Evolutionary conservation across 352 stramenopile species (phyloP), one percentile per base, ranked within the genome.

Genomic region (Globisporangium perplexum): DNA sequence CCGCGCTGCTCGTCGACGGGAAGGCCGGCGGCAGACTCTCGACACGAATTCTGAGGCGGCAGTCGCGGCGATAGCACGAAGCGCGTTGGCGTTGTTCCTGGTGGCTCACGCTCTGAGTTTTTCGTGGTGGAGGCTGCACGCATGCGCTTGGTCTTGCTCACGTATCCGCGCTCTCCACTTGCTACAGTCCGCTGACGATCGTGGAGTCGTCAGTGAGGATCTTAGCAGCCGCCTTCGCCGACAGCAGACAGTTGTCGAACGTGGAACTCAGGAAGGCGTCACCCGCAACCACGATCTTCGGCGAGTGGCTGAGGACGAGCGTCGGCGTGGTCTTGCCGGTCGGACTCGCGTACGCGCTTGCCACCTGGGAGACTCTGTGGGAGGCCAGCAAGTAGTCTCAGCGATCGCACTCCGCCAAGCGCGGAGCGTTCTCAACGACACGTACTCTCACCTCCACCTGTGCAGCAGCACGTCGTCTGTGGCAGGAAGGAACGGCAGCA

Each of bases 231-330:
- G 59, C 55, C 28, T 83, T 86, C 22, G 80, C 80, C 10, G 77
- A 90, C 31, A 83, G 35, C 22, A 90, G 60, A 45, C 75, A 90
- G 46, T 76, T 86, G 65, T 90, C 80, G 43, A 90, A 85, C 33
- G 66, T 71, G 10, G 76, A 88, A n/a, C 80, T 73, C 3, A 79
- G 63, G 48, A 90, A 88, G 22, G 69, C 69, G 59, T 90, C 80
- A 4, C 80, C 80, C 0, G 80, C 80, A 22, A 88, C 52, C 28
- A 88, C 59, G 31, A 90, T 83, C 42, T 65, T 69, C 10, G 77
- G 80, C n/a, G 69, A 71, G 12, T 60, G 36, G 49, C 63, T 82
- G 3, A 88, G 65, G 22, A 81, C 65, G 15, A 90, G 59, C 20
- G 47, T 41, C 17, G 52, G 45, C 1, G 67, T 23, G 18, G 57